These are phyloP conservation scores for Cladophialophora psammophila DNA, from an alignment of 2,329 filamentous ascomycete species.

Conservation along the genomic window DNA sequence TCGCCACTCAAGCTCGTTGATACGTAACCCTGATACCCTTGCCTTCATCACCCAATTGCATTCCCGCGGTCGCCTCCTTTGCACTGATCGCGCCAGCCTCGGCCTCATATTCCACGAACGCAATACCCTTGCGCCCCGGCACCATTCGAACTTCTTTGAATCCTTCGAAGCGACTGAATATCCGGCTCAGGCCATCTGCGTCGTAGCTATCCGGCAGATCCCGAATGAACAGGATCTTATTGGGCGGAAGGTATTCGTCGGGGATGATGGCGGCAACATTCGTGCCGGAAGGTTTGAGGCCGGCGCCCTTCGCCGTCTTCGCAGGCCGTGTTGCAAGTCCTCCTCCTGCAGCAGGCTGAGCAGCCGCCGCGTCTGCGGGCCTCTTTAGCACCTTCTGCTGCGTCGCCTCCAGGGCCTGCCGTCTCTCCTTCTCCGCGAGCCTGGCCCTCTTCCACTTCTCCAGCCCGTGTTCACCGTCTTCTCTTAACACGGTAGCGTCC, in stretches of 20 bases:
- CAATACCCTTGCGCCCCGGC: constrained; percentile 84
- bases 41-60: constrained; percentile 75
- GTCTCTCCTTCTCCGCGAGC: constrained; percentile 84
- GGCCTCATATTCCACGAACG: constrained; percentile 94
- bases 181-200: constrained; percentile 76
- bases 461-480: constrained; percentile 79
- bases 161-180: constrained; percentile 90
- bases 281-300: constrained; percentile 77
- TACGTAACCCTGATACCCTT: constrained; percentile 94
- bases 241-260: constrained; percentile 97
- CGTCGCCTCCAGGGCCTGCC: constrained; percentile 81
- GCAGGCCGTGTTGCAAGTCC: constrained; percentile 47
- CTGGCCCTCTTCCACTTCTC: constrained; percentile 85
- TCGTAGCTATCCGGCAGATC: constrained; percentile 88
- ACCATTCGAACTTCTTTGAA: constrained; percentile 93
- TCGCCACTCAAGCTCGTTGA: constrained; percentile 74
- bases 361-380: constrained; percentile 56
- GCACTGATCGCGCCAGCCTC: constrained; percentile 89
- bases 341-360: constrained; percentile 42
- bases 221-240: constrained; percentile 95
- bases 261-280: constrained; percentile 77
- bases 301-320: constrained; percentile 74
- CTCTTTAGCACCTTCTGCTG: constrained; percentile 76
- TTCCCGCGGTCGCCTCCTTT: constrained; percentile 90
- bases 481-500: constrained; percentile 81